A percentile compares a stretch with the other conserved stretches of the same genome.
Evolutionary conservation across 2,329 filamentous ascomycete genomes (phyloP).

Genomic region (Cladophialophora carrionii): DNA sequence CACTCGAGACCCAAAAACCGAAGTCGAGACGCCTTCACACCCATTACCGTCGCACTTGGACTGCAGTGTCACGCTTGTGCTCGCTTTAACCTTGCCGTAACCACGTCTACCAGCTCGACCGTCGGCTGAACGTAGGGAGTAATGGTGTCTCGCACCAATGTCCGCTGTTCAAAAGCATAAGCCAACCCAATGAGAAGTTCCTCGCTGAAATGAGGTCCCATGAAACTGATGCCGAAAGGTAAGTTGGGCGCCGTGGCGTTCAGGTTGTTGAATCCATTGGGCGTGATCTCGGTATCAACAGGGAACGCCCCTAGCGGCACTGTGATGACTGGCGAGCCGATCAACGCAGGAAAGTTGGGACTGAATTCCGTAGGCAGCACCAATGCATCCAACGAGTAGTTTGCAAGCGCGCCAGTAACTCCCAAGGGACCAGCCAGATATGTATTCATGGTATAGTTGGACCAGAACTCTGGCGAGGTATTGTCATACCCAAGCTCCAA

Average conservation of each 20-base stretch:
- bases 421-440: slow-evolving; percentile 63
- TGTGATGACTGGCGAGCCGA: slow-evolving; percentile 64
- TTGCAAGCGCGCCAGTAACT: slow-evolving; percentile 62
- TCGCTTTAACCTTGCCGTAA: slow-evolving; percentile 21
- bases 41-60: not conserved
- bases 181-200: slow-evolving; percentile 65
- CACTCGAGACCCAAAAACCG: not conserved
- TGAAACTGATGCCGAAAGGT: slow-evolving; percentile 66
- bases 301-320: slow-evolving; percentile 65
- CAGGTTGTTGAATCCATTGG: slow-evolving; percentile 55
- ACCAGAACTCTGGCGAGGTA: slow-evolving; percentile 61
- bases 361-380: slow-evolving; percentile 61
- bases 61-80: not conserved
- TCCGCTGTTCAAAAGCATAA: slow-evolving; percentile 70
- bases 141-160: slow-evolving; percentile 48
- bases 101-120: slow-evolving; percentile 37
- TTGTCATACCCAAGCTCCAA: slow-evolving; percentile 62
- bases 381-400: slow-evolving; percentile 63
- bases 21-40: not conserved
- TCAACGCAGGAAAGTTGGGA: slow-evolving; percentile 56
- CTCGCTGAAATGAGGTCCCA: slow-evolving; percentile 65
- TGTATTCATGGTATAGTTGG: slow-evolving; percentile 57
- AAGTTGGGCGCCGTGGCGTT: slow-evolving; percentile 59
- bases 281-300: slow-evolving; percentile 51
- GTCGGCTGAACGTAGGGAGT: slow-evolving; percentile 32